These are phyloP conservation scores for Ephemerocybe angulata DNA, from an alignment of 768 basidiomycete species.

Conservation along the genomic window DNA sequence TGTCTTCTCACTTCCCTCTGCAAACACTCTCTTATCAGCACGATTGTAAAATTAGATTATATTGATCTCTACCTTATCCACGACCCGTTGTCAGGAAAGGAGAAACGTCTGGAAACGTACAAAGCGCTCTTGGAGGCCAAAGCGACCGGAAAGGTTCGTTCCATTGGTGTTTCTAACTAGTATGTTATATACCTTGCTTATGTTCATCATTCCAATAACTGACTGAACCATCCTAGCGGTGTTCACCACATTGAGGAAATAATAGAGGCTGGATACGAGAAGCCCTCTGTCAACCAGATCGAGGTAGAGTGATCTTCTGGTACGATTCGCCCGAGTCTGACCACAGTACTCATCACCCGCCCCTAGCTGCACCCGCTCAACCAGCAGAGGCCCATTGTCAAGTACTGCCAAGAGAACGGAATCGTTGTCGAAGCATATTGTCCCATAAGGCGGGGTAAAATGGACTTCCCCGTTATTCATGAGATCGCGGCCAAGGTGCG, in stretches of 20 bases:
- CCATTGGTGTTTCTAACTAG: constrained; percentile 80
- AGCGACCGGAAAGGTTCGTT: constrained; percentile 57
- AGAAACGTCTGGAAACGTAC: constrained; percentile 62
- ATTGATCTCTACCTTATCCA: constrained; percentile 75
- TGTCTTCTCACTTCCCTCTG: constrained; percentile 14
- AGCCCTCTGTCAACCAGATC: constrained; percentile 73
- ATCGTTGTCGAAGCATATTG: constrained; percentile 71
- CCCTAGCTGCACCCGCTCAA: constrained; percentile 68
- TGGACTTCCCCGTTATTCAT: constrained; percentile 3
- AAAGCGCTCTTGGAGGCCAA: constrained; percentile 61
- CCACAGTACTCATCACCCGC: background rate
- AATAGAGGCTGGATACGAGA: constrained; percentile 48
- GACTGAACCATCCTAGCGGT: constrained; percentile 42
- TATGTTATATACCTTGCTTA: constrained; percentile 26
- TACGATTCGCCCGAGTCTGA: background rate
- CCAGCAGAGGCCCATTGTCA: constrained; percentile 70
- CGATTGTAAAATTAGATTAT: constrained; percentile 25
- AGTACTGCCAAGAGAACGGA: constrained; percentile 56
- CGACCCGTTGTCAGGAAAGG: constrained; percentile 57
- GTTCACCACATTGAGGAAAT: constrained; percentile 72
- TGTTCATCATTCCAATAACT: background rate
- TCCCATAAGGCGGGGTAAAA: constrained; percentile 54
- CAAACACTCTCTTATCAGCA: background rate
- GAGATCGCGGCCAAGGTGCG: constrained; percentile 9
- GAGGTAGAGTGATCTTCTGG: constrained; percentile 47